Evolutionary conservation across 2,329 filamentous ascomycete species (phyloP), one percentile per base, ranked within the genome.

Genomic region (Exophiala mesophila): DNA sequence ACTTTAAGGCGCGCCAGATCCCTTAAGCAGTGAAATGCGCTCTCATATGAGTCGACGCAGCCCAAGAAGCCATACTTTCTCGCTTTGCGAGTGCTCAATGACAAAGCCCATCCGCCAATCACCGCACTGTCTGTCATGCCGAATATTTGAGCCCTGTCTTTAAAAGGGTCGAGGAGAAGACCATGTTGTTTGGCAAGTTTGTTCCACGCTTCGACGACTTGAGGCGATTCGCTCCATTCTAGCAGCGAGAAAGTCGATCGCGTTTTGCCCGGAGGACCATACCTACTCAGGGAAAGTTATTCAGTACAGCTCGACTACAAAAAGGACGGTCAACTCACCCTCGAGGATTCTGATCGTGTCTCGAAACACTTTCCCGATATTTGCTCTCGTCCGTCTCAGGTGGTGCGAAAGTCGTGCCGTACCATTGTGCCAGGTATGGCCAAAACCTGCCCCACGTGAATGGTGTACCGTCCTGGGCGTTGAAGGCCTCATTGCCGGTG

Each of bases 381-480:
- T 52, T 42, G 3, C 8, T 26, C 10, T 26, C 31, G 12, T 51
- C 49, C 38, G 36, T 52, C 36, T 50, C 55, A 37, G 62, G 67
- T 4, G 54, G 54, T 1, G 43, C 56, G 52, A 63, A 68, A 8
- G 57, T 49, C 0, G 69, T 57, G 0, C 62, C 60, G 52, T 68
- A 74, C 62, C 67, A 69, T 3, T 55, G 51, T 0, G 69, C 71
- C 7, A 74, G 57, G 43, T 66, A 63, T 0, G 66, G 64, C 67
- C 69, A 76, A 41, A 74, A 64, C 19, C 63, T 60, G 0, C 66
- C 67, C 66, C 69, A 74, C 0, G 67, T 68, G 17, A 74, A 68
- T 0, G 60, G 57, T 6, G 57, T 61, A 3, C 64, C 67, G 38
- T 77, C 71, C 15, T 56, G 56, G 0, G 66, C 65, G 44, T 76